phyloP scores from a whole-genome alignment of 441 rosid species.

The Erysimum cheiri region DNA sequence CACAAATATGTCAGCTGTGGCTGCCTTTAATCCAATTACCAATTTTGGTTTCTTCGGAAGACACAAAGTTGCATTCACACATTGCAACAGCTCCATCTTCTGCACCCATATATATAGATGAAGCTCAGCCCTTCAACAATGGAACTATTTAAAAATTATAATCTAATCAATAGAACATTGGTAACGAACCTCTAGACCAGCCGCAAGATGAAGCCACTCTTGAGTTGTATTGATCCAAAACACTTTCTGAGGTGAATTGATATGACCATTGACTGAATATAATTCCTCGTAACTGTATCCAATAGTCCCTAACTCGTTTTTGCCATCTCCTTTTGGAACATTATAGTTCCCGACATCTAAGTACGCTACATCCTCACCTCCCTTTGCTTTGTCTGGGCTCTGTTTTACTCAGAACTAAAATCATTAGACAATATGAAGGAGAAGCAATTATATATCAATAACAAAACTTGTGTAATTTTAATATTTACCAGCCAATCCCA shows the following conservation, averaged over 20 bases:
- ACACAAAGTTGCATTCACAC: slow-evolving; percentile 60
- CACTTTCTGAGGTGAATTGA: slow-evolving; percentile 41
- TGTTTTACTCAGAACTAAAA: slow-evolving; percentile 32
- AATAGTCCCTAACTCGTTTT: slow-evolving; percentile 49
- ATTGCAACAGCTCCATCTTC: slow-evolving; percentile 49
- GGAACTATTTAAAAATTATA: not conserved
- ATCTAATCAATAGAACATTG: not conserved
- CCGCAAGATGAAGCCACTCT: slow-evolving; percentile 46
- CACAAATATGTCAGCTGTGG: slow-evolving; percentile 54
- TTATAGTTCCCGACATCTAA: slow-evolving; percentile 48
- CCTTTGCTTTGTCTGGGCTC: slow-evolving; percentile 46
- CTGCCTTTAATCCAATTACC: slow-evolving; percentile 54
- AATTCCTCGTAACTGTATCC: slow-evolving; percentile 48
- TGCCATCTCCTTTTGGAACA: slow-evolving; percentile 46
- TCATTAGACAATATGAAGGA: not conserved
- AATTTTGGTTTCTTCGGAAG: slow-evolving; percentile 53
- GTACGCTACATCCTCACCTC: slow-evolving; percentile 38
- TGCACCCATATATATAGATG: slow-evolving; percentile 28
- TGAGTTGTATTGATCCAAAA: slow-evolving; percentile 48
- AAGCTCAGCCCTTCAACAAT: not conserved
- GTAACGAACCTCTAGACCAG: slow-evolving; percentile 39
- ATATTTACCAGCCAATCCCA: slow-evolving; percentile 61
- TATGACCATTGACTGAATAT: slow-evolving; percentile 43
- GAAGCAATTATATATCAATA: not conserved
- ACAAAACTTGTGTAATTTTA: not conserved